Percentiles rank a stretch among this genome's conserved stretches.
Conservation (phyloP, 176 grass and related monocot species). For the Tillandsia leiboldiana region DNA sequence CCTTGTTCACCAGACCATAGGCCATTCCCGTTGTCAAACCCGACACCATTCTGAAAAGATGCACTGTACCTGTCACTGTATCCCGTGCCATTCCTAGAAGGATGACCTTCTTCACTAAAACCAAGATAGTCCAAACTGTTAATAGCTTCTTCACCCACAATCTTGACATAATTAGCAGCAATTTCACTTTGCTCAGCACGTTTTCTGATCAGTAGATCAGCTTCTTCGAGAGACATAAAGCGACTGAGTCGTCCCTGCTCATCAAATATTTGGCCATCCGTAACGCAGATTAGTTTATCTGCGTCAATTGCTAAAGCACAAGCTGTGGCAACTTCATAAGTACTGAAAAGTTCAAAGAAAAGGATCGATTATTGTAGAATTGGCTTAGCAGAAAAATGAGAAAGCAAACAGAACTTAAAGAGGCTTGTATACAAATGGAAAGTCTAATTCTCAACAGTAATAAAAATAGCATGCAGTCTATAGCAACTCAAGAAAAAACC, state of each 20-base stretch:
- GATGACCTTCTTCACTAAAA: conserved; percentile 16
- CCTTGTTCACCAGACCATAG: conserved; percentile 56
- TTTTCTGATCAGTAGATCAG: conserved; percentile 62
- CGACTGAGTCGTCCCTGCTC: conserved; percentile 55
- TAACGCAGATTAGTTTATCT: conserved; percentile 82
- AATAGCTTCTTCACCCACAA: conserved; percentile 45
- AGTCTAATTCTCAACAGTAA: background rate
- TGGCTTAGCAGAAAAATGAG: background rate
- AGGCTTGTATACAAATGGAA: background rate
- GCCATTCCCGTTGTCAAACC: conserved; percentile 81
- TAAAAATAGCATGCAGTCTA: background rate
- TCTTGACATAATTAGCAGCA: conserved; percentile 75
- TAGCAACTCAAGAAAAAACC: too few relatives aligned
- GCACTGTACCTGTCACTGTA: conserved; percentile 19
- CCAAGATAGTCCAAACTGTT: conserved; percentile 21
- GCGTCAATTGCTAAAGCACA: conserved; percentile 80
- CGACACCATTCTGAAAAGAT: conserved; percentile 60
- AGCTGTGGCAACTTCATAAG: conserved; percentile 78
- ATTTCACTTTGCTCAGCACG: conserved; percentile 61
- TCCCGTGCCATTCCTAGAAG: conserved; percentile 18
- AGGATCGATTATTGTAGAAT: conserved; percentile 7
- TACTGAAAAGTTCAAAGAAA: conserved; percentile 46
- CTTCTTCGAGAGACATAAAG: conserved; percentile 77
- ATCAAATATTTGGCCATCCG: conserved; percentile 71
- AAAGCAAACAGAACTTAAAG: background rate